Evolutionary conservation across 768 basidiomycete species (phyloP).

Genomic region (Asterophora lycoperdoides): DNA sequence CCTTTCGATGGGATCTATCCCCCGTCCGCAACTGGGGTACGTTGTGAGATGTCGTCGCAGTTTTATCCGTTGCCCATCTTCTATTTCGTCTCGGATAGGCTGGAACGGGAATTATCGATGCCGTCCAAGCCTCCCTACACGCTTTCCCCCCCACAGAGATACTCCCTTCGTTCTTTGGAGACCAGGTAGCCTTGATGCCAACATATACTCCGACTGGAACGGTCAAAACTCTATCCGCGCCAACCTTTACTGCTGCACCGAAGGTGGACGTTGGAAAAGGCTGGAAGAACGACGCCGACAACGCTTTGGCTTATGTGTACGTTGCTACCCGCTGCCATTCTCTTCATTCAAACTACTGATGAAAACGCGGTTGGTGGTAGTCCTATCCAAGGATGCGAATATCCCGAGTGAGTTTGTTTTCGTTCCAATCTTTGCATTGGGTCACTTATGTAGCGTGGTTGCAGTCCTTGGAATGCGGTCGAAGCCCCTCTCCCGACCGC

Average conservation of each 20-base stretch:
- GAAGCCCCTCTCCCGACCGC: slow-evolving; percentile 43
- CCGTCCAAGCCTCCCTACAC: slow-evolving; percentile 43
- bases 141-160: slow-evolving; percentile 65
- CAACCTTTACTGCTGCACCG: slow-evolving; percentile 57
- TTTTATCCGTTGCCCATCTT: slow-evolving; percentile 3
- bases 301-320: slow-evolving; percentile 49
- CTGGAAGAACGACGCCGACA: slow-evolving; percentile 73
- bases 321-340: slow-evolving; percentile 14
- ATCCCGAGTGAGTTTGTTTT: slow-evolving; percentile 44
- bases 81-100: slow-evolving; percentile 23
- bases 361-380: slow-evolving; percentile 19
- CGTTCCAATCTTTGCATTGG: neutral
- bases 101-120: slow-evolving; percentile 58
- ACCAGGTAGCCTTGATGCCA: slow-evolving; percentile 51
- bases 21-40: slow-evolving; percentile 63
- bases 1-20: slow-evolving; percentile 52
- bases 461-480: slow-evolving; percentile 57
- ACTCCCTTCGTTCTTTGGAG: slow-evolving; percentile 47
- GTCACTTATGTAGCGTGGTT: neutral
- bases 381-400: slow-evolving; percentile 58
- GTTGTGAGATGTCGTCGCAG: neutral
- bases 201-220: slow-evolving; percentile 70
- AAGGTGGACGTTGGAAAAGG: slow-evolving; percentile 59
- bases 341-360: slow-evolving; percentile 1
- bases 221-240: slow-evolving; percentile 56